Conservation (phyloP, 345 rosid species). For the Cardamine resedifolia region DNA sequence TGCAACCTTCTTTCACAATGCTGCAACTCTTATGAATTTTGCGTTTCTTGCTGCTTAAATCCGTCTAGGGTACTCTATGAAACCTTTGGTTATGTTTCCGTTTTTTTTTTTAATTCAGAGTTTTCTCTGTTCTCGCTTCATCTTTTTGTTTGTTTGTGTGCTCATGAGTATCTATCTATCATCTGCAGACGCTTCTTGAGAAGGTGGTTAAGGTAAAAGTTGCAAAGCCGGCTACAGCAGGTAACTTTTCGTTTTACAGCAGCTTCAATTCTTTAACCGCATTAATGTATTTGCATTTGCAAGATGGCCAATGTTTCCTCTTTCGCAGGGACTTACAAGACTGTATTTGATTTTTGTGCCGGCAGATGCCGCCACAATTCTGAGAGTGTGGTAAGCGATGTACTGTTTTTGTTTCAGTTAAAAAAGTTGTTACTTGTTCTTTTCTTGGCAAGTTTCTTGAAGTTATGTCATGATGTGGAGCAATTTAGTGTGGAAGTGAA, state of each 20-base stretch:
- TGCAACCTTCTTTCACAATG: slow-evolving; percentile 79
- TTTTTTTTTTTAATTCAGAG: neutral
- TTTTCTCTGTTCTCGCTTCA: slow-evolving; percentile 22
- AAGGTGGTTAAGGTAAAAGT: slow-evolving; percentile 60
- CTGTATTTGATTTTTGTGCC: slow-evolving; percentile 88
- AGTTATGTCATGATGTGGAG: neutral
- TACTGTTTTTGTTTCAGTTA: neutral
- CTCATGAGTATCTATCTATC: slow-evolving; percentile 23
- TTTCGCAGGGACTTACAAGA: slow-evolving; percentile 60
- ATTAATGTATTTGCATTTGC: slow-evolving; percentile 12
- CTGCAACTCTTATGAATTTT: slow-evolving; percentile 83
- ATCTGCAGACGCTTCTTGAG: slow-evolving; percentile 58
- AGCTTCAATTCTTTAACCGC: neutral
- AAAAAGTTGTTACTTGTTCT: neutral
- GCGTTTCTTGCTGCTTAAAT: slow-evolving; percentile 87
- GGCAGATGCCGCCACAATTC: slow-evolving; percentile 97
- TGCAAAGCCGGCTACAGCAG: slow-evolving; percentile 86
- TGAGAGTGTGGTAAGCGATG: slow-evolving; percentile 80
- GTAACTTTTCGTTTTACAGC: slow-evolving; percentile 37
- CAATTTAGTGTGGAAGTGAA: neutral
- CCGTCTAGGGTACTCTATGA: slow-evolving; percentile 58
- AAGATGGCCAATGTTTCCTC: neutral
- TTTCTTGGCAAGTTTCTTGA: neutral
- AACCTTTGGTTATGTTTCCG: slow-evolving; percentile 28
- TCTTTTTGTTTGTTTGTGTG: neutral